Base-by-base conservation (phyloP, 1,284 basidiomycete species). In the Moniliophthora roreri region DNA sequence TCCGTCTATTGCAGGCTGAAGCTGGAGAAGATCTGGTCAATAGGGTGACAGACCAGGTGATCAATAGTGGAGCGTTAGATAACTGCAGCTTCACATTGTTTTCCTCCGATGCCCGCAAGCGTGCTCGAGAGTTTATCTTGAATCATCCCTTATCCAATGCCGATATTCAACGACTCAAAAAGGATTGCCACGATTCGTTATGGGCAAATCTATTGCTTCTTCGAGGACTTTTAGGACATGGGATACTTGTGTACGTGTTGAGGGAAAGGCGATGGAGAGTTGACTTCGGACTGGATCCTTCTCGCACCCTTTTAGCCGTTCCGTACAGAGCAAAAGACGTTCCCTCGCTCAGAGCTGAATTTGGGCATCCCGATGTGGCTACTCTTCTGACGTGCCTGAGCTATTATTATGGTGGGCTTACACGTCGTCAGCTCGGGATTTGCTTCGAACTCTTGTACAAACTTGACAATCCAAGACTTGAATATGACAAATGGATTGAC, bases 301-400 rank as follows among this genome's bases (percentile, higher is more conserved):
- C 32, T 8, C 51, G 60, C n/a, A 42, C 56, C 1, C 34, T 60
- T 23, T 47, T 61, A 9, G 58, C 58, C 2, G 54, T 82, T 0
- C 80, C 80, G 1, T 82, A 79, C 55, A 66, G 74, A 23, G 80
- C 80, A 0, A 82, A 82, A 60, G 81, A 82, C 52, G 66, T 75
- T 1, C 80, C 80, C 0, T 67, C 77, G 15, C 54, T 67, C 34
- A 67, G 73, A 34, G 77, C 81, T 18, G 80, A 83, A 41, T 82
- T 83, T 53, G 80, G 78, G 1, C 80, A 82, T 60, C 80, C 80
- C 0, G 80, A 83, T 26, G 66, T 82, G 20, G 68, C 72, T 1
- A 64, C 82, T 48, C 55, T 67, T 11, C 65, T 82, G 28, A 82
- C 81, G 0, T 81, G 73, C 50, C 64, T 83, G 13, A 72, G 70